Conservation (phyloP, 352 stramenopile species). For the Globisporangium carolinianum region DNA sequence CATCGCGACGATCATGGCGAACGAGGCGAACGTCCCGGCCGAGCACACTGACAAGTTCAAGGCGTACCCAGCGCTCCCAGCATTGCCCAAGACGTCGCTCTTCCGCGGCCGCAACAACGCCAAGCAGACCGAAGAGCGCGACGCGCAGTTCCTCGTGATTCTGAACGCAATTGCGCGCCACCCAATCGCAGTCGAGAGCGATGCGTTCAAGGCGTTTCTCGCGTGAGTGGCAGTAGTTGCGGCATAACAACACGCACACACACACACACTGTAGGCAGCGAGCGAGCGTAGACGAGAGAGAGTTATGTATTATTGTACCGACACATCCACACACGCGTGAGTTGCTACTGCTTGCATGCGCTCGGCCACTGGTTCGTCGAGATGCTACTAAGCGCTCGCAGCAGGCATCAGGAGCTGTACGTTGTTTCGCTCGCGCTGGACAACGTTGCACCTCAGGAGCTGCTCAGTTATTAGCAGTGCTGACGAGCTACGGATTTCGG, state of each 20-base stretch:
- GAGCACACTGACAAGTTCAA: slow-evolving; percentile 43
- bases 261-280: background rate
- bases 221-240: slow-evolving; percentile 16
- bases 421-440: too few relatives aligned
- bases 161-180: slow-evolving; percentile 56
- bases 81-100: slow-evolving; percentile 35
- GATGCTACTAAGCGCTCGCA: too few relatives aligned
- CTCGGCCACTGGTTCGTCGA: too few relatives aligned
- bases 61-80: slow-evolving; percentile 52
- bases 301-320: background rate
- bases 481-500: too few relatives aligned
- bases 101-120: slow-evolving; percentile 39
- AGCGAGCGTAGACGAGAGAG: background rate
- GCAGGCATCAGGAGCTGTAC: too few relatives aligned
- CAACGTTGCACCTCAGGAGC: too few relatives aligned
- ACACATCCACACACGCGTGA: too few relatives aligned
- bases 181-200: slow-evolving; percentile 41
- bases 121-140: slow-evolving; percentile 48
- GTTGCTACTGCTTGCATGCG: too few relatives aligned
- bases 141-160: slow-evolving; percentile 52
- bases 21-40: slow-evolving; percentile 38
- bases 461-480: too few relatives aligned
- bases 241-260: background rate
- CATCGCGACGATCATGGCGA: slow-evolving; percentile 48
- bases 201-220: slow-evolving; percentile 37